Conservation (phyloP, 2,329 filamentous ascomycete species). For the Cladosporium oxysporum region DNA sequence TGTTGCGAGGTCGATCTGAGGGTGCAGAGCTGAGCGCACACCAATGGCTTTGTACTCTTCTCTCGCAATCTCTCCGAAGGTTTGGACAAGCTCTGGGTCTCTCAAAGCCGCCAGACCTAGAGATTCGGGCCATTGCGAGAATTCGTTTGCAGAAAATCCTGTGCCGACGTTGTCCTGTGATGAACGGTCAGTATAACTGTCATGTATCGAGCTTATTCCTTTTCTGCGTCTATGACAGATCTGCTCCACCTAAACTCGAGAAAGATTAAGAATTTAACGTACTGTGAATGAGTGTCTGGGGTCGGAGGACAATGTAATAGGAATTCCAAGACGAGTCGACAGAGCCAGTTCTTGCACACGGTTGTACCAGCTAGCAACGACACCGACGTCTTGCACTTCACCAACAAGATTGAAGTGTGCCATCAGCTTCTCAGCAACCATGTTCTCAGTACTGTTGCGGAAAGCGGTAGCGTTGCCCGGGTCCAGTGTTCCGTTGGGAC, state of each 20-base stretch:
- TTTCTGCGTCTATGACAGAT: no score
- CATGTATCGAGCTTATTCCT: no score
- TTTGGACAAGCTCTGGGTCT: slow-evolving; percentile 45
- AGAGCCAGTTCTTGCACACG: slow-evolving; percentile 45
- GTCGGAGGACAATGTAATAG: slow-evolving; percentile 52
- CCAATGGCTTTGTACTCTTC: slow-evolving; percentile 50
- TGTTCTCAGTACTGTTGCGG: slow-evolving; percentile 33
- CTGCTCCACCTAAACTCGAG: neutral
- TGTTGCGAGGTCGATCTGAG: slow-evolving; percentile 54
- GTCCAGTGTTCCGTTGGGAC: slow-evolving; percentile 38
- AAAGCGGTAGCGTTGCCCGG: slow-evolving; percentile 26
- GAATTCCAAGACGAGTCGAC: slow-evolving; percentile 52
- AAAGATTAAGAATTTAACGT: neutral
- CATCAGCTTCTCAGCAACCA: slow-evolving; percentile 42
- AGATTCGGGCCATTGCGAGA: slow-evolving; percentile 56
- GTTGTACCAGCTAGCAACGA: slow-evolving; percentile 45
- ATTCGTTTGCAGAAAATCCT: slow-evolving; percentile 45
- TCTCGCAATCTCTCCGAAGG: slow-evolving; percentile 53
- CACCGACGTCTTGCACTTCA: slow-evolving; percentile 43
- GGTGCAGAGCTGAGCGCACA: slow-evolving; percentile 51
- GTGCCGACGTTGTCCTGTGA: slow-evolving; percentile 44
- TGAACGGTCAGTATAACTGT: neutral
- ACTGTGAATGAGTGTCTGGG: slow-evolving; percentile 49
- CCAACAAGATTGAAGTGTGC: slow-evolving; percentile 54
- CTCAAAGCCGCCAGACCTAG: slow-evolving; percentile 54